Evolutionary conservation across 1,284 basidiomycete genomes (phyloP).

Genomic region (Boletus sp.): DNA sequence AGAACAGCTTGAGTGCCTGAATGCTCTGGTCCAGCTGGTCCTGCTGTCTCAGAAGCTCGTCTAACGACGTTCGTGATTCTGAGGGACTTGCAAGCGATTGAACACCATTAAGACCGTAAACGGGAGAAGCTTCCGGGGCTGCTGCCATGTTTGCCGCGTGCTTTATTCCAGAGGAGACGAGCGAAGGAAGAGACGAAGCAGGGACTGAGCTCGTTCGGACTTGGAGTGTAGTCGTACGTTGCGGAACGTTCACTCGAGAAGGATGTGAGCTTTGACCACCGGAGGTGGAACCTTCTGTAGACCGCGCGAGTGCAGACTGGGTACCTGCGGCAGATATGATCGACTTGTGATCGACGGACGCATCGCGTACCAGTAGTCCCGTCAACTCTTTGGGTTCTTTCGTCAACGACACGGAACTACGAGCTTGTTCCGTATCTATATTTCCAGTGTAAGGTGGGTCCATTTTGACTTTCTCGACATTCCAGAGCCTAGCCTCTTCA

Average conservation of each 20-base stretch:
- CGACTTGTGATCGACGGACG: constrained; percentile 2
- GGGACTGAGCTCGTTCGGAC: background rate
- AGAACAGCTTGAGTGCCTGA: constrained; percentile 50
- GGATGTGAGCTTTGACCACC: constrained; percentile 1
- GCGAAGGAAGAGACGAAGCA: constrained; percentile 1
- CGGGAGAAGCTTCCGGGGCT: constrained; percentile 38
- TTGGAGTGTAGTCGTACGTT: constrained; percentile 2
- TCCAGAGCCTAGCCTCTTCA: constrained; percentile 36
- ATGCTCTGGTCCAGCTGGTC: constrained; percentile 63
- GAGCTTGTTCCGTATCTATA: background rate
- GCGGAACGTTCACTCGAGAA: constrained; percentile 2
- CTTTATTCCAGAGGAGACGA: background rate
- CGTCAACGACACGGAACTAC: background rate
- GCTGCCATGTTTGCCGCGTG: background rate
- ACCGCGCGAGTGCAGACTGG: constrained; percentile 6
- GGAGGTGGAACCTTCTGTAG: constrained; percentile 11
- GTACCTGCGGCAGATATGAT: constrained; percentile 8
- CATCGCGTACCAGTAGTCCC: constrained; percentile 6
- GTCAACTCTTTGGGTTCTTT: constrained; percentile 9
- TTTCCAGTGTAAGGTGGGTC: constrained; percentile 7
- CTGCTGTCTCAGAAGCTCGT: constrained; percentile 57
- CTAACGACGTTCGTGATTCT: constrained; percentile 37
- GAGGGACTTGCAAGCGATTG: constrained; percentile 9
- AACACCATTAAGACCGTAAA: constrained; percentile 47
- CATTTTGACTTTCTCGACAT: constrained; percentile 28